Conservation (phyloP, 345 rosid species). For the Salix purpurea region DNA sequence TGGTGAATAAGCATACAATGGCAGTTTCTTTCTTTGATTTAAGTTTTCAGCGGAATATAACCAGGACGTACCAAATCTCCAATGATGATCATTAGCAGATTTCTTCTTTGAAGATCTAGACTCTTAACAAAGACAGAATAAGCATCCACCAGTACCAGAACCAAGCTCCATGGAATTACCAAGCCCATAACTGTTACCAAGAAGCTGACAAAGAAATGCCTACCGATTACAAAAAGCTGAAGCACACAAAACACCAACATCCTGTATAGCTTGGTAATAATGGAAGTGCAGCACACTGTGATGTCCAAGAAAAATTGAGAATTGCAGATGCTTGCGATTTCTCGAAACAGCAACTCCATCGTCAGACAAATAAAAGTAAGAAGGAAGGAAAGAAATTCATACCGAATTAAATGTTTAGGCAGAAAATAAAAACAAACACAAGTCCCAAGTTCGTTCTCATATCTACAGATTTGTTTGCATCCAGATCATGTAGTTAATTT, state of each 20-base stretch:
- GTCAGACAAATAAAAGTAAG: too few species aligned
- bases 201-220: constrained; percentile 36
- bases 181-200: constrained; percentile 67
- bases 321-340: background rate
- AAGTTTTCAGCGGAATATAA: background rate
- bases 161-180: constrained; percentile 60
- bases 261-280: background rate
- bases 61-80: constrained; percentile 53
- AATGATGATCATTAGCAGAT: constrained; percentile 35
- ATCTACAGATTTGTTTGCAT: background rate
- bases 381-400: too few species aligned
- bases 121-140: constrained; percentile 42
- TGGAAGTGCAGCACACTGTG: too few species aligned
- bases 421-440: too few species aligned
- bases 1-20: background rate
- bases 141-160: constrained; percentile 49
- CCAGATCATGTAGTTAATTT: background rate
- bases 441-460: too few species aligned
- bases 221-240: background rate
- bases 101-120: constrained; percentile 42
- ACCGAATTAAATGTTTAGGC: too few species aligned
- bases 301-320: background rate
- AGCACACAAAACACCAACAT: background rate
- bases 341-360: too few species aligned
- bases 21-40: background rate